Percentiles rank a stretch among this genome's conserved stretches.
Evolutionary conservation across 306 rosid species (phyloP).

Genomic region (Malus domestica): DNA sequence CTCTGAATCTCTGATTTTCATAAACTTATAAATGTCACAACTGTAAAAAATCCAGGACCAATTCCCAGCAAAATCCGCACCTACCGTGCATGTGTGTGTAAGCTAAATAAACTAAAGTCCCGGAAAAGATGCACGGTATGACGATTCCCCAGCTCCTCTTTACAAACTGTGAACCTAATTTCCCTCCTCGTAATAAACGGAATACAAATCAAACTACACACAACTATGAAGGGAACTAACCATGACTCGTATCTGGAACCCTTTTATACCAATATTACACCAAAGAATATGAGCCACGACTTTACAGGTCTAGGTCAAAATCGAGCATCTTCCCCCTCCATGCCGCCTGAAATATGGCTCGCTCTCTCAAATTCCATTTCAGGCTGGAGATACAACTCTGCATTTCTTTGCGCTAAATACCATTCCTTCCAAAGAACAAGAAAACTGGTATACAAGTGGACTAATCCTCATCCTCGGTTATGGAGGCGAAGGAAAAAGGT

Average conservation of each 20-base stretch:
- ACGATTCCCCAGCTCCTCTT: conserved; percentile 51
- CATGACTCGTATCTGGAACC: conserved; percentile 19
- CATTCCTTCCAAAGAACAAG: conserved; percentile 2
- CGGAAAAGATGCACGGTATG: conserved; percentile 16
- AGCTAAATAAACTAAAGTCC: conserved; percentile 21
- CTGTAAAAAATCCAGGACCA: not conserved
- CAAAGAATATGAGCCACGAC: conserved; percentile 43
- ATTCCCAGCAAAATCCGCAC: conserved; percentile 2
- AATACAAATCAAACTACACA: conserved; percentile 4
- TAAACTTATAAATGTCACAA: not conserved
- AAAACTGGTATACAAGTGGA: conserved; percentile 1
- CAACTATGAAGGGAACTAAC: conserved; percentile 4
- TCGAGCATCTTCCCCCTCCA: conserved; percentile 18
- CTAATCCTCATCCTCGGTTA: conserved; percentile 79
- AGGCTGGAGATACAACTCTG: not conserved
- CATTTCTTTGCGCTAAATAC: not conserved
- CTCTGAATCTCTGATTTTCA: not conserved
- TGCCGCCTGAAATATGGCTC: conserved; percentile 22
- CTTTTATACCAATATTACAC: conserved; percentile 19
- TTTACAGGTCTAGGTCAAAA: conserved; percentile 31
- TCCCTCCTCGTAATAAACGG: conserved; percentile 3
- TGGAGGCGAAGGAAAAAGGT: conserved; percentile 79
- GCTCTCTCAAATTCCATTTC: conserved; percentile 13
- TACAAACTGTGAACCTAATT: conserved; percentile 32
- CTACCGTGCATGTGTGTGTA: not conserved